Percentiles rank a stretch among this genome's conserved stretches.
phyloP scores from a whole-genome alignment of 345 rosid species.

The Heritiera fomes region DNA sequence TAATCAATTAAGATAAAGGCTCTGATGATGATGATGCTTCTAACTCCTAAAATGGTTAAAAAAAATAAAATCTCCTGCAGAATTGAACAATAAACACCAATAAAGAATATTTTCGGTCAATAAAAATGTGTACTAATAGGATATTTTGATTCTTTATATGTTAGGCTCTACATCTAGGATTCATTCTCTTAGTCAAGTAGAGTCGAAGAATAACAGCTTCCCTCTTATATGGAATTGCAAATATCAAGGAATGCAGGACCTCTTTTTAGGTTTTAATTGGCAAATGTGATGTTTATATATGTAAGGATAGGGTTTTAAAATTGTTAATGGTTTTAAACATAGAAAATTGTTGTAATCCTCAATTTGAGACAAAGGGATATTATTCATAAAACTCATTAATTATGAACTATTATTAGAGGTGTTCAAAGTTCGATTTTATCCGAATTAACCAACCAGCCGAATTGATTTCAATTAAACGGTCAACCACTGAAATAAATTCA shows the following conservation, averaged over 20 bases:
- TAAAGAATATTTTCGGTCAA: neutral
- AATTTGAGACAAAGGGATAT: neutral
- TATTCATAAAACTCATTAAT: neutral
- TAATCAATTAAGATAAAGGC: no score
- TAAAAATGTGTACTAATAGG: neutral
- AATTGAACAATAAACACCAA: no score
- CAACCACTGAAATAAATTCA: no score
- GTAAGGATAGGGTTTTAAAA: neutral
- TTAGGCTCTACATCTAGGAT: neutral
- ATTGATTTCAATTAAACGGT: no score
- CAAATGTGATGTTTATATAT: neutral
- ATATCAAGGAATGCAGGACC: neutral
- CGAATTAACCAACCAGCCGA: no score
- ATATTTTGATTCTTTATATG: neutral
- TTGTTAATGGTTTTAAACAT: neutral
- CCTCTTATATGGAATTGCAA: neutral
- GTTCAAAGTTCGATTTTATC: no score
- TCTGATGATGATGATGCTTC: no score
- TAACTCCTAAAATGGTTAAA: neutral
- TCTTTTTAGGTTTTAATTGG: neutral
- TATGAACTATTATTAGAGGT: neutral
- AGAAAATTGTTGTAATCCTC: neutral
- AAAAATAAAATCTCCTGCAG: no score
- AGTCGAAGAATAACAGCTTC: neutral
- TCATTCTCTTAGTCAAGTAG: neutral